Base-by-base conservation (phyloP, 2,329 filamentous ascomycete genomes). In the Pseudogymnoascus sp. region DNA sequence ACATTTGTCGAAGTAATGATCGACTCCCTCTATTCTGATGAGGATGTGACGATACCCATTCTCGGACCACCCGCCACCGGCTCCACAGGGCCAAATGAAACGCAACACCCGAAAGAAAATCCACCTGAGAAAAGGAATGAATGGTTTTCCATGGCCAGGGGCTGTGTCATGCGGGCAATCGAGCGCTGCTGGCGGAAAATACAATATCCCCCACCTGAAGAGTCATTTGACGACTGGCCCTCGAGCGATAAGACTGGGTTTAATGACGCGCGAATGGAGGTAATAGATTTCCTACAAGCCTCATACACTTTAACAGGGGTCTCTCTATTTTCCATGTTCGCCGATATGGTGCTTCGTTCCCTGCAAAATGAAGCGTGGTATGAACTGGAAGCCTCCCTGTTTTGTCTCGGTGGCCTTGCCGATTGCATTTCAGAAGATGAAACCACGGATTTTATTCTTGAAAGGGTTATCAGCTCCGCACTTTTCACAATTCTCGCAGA, bases 221-320 rank as follows among this genome's bases (percentile, higher is more conserved):
- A 83, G 9, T 77, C 81, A 7, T 83, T 87, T 56, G 78, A 80
- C 31, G 77, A 79, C 0, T 93, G 90, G 90, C 88, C 90, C 66
- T 85, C 85, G 4, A 83, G 84, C 23, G 86, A 90, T 35, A 83
- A 84, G 40, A 81, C 82, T 60, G 85, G 82, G 0, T 93, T 93
- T 73, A 79, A 82, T 61, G 86, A 89, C 64, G 90, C 90, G 59
- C 82, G 91, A 31, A 87, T 89, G 68, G 91, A 96, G 70, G 86
- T 93, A n/a, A 82, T 84, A 60, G 90, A 96, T 72, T 81, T 95
- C 60, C 78, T 95, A 29, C 85, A 91, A 68, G 86, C 88, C 1
- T 83, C 88, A 2, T 93, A 87, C 68, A 80, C 86, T 2, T 75
- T 88, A 15, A 80, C 82, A 44, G 85, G 84, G 0, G 77, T 80